Conservation (phyloP, 306 rosid species). For the Acacia melanoxylon region DNA sequence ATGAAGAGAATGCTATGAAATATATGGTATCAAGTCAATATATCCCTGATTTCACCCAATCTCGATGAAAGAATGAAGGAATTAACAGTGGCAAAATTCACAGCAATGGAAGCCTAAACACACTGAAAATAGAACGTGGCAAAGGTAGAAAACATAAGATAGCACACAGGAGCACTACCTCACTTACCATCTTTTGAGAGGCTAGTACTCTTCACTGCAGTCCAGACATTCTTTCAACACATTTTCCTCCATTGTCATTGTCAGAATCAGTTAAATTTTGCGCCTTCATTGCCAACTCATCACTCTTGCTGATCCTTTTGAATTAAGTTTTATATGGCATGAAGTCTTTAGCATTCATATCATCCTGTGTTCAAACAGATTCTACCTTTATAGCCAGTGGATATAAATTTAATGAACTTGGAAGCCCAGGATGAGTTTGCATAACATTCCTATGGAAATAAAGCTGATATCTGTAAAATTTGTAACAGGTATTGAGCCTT, state of each 20-base stretch:
- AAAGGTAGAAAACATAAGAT: not conserved
- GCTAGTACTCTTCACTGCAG: not conserved
- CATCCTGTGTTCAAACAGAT: slow-evolving; percentile 4
- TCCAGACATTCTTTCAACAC: not conserved
- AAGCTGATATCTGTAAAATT: not conserved
- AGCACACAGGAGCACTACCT: not conserved
- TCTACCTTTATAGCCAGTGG: slow-evolving; percentile 2
- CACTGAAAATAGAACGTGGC: not conserved
- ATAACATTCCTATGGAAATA: slow-evolving; percentile 7
- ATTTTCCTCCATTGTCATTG: not conserved
- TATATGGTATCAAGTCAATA: not conserved
- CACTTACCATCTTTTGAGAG: not conserved
- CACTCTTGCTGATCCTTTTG: not conserved
- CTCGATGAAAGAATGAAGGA: not conserved
- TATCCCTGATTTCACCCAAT: not conserved
- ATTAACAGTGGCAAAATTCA: not conserved
- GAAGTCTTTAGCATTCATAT: slow-evolving; percentile 5
- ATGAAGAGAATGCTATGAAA: not conserved
- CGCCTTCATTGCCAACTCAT: not conserved
- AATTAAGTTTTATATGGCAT: slow-evolving; percentile 25
- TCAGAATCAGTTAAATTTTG: not conserved
- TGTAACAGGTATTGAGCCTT: not conserved
- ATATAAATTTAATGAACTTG: not conserved
- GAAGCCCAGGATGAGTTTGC: slow-evolving; percentile 12
- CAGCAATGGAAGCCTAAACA: not conserved